Base-by-base conservation (phyloP, 2,329 filamentous ascomycete species). In the Fusarium vanettenii region DNA sequence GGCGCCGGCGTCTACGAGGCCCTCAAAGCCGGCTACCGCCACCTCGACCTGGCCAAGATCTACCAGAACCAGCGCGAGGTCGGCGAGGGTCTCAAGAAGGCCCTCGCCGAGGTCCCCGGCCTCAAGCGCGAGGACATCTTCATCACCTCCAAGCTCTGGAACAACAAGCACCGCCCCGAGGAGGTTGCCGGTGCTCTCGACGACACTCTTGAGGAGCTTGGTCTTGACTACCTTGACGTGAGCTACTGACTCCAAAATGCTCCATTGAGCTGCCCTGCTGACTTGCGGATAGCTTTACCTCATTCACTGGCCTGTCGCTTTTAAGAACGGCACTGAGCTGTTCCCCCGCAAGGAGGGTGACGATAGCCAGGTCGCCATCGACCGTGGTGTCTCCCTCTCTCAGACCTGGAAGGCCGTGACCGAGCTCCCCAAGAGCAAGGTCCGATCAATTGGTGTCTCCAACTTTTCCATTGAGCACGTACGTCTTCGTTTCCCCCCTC, bases 371-470 rank as follows among this genome's bases (percentile, higher is more conserved):
- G 77, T 85, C 39, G 80, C 80, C n/a, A 82, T 90, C 67, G 86
- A 88, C 76, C 83, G 84, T 61, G 78, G 73, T 41, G 83, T 86
- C 48, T 82, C 83, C 66, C 80, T 87, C 50, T 75, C 79, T 9
- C 81, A 86, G 69, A 87, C 86, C 33, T 87, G 86, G 86, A 84
- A 84, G 80, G 85, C 85, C 63, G 79, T 91, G 79, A 89, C 89
- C 70, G 84, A 89, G 82, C 87, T 92, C 18, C 88, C 88, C 70
- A 89, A 87, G 75, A 86, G 84, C 75, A 92, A 92, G 82, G 89
- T 89, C 74, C 88, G 87, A 81, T 90, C 92, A 83, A 90, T 94
- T 76, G 92, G 92, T 80, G 91, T 94, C 73, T 93, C 92, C 82
- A 94, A 94, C 87, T 94, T 93, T 79, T 89, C 86, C 79, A 89